A percentile compares a stretch with the other conserved stretches of the same genome.
Evolutionary conservation across 352 stramenopile species (phyloP).

Genomic region (Globisporangium abappressorium): DNA sequence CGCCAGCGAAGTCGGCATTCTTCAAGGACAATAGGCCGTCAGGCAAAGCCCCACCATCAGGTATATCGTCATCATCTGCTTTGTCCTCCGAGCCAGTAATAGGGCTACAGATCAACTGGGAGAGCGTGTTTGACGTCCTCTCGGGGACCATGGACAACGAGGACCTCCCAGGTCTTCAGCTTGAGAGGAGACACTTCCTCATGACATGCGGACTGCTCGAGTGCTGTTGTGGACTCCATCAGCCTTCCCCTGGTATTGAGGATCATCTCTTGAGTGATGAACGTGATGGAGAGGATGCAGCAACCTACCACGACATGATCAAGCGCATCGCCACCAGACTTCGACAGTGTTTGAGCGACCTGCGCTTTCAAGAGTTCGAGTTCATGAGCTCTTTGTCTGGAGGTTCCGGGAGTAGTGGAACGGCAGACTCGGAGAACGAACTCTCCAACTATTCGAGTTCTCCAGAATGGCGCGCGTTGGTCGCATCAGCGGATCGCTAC

Average conservation of each 20-base stretch:
- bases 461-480: slow-evolving; percentile 29
- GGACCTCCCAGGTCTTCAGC: background rate
- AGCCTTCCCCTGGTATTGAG: background rate
- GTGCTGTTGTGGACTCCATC: slow-evolving; percentile 5
- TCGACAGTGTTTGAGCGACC: slow-evolving; percentile 13
- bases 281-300: background rate
- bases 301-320: background rate
- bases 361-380: slow-evolving; percentile 20
- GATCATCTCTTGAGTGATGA: background rate
- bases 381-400: slow-evolving; percentile 14
- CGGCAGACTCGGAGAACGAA: background rate
- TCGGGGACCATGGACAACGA: slow-evolving; percentile 5
- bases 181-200: background rate
- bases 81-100: background rate
- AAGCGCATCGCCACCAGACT: background rate
- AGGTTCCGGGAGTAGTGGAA: background rate
- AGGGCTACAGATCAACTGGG: slow-evolving; percentile 10
- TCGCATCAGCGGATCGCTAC: slow-evolving; percentile 35
- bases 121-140: slow-evolving; percentile 15
- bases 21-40: background rate
- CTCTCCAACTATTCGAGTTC: slow-evolving; percentile 3
- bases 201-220: slow-evolving; percentile 10
- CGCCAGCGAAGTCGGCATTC: background rate
- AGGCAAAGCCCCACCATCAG: background rate
- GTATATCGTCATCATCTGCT: background rate